A percentile compares a stretch with the other conserved stretches of the same genome.
Conservation (phyloP, 1,284 basidiomycete species). For the Leccinum subspadiceum region DNA sequence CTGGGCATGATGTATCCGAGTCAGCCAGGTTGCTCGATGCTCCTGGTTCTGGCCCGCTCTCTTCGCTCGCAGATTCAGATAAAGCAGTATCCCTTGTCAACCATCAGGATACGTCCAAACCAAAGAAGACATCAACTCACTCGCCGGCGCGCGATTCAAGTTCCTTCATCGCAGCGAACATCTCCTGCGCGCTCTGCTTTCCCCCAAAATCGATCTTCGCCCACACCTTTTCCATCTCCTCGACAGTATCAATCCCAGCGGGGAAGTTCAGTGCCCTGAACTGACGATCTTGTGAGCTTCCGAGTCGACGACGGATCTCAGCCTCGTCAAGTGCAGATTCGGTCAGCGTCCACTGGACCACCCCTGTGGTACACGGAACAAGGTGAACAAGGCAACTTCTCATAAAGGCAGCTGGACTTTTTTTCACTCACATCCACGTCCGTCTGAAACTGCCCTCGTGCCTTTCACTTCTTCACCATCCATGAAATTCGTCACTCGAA, state of each 20-base stretch:
- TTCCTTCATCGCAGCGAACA: neutral
- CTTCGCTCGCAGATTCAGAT: neutral
- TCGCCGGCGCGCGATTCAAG: neutral
- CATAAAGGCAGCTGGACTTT: neutral
- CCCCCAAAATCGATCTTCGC: slow-evolving; percentile 46
- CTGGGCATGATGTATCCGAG: neutral
- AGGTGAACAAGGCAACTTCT: neutral
- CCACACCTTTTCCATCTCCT: slow-evolving; percentile 50
- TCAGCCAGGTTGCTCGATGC: neutral
- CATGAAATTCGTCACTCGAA: slow-evolving; percentile 38
- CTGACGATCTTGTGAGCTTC: slow-evolving; percentile 39
- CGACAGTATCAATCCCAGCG: slow-evolving; percentile 39
- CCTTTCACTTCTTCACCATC: slow-evolving; percentile 34
- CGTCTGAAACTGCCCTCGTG: slow-evolving; percentile 33
- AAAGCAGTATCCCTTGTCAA: neutral
- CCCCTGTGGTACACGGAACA: slow-evolving; percentile 43
- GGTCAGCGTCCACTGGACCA: slow-evolving; percentile 49
- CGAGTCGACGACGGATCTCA: slow-evolving; percentile 36
- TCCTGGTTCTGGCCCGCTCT: neutral
- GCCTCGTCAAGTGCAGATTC: slow-evolving; percentile 34
- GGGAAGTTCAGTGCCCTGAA: slow-evolving; percentile 47
- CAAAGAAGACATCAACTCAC: neutral
- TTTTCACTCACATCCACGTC: slow-evolving; percentile 39
- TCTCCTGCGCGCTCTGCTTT: slow-evolving; percentile 10
- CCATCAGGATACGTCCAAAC: neutral